phyloP scores from a whole-genome alignment of 73 alveolate species.

The Breviolum minutum region DNA sequence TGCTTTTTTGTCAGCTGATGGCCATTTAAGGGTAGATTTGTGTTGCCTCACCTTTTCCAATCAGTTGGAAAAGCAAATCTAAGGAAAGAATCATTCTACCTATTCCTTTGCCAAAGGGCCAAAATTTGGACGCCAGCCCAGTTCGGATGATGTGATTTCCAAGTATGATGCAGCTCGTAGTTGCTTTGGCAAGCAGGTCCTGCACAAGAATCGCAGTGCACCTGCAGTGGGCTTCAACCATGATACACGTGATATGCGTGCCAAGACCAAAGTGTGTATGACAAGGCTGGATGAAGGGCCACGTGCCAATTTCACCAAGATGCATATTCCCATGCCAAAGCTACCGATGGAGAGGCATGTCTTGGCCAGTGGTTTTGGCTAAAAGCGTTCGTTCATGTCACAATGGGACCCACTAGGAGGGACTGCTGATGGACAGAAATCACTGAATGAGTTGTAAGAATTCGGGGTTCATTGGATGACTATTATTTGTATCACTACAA shows the following conservation, averaged over 20 bases:
- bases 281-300: slow-evolving; percentile 65
- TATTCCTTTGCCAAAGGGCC: slow-evolving; percentile 72
- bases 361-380: slow-evolving; percentile 63
- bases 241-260: slow-evolving; percentile 77
- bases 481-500: too few relatives aligned
- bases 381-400: neutral
- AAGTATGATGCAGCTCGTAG: slow-evolving; percentile 92
- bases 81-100: slow-evolving; percentile 51
- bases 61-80: too few relatives aligned
- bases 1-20: too few relatives aligned
- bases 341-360: slow-evolving; percentile 66
- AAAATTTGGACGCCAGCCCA: slow-evolving; percentile 47
- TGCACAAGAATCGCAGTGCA: slow-evolving; percentile 90
- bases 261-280: slow-evolving; percentile 85
- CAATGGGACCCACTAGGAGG: too few relatives aligned
- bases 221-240: slow-evolving; percentile 86
- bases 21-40: too few relatives aligned
- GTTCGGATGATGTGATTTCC: slow-evolving; percentile 39
- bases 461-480: too few relatives aligned
- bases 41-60: too few relatives aligned
- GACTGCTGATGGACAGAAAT: too few relatives aligned
- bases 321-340: slow-evolving; percentile 90
- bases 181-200: slow-evolving; percentile 71
- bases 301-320: slow-evolving; percentile 74
- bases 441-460: too few relatives aligned